Conservation (phyloP, 2,329 filamentous ascomycete genomes). For the Colletotrichum sp. region DNA sequence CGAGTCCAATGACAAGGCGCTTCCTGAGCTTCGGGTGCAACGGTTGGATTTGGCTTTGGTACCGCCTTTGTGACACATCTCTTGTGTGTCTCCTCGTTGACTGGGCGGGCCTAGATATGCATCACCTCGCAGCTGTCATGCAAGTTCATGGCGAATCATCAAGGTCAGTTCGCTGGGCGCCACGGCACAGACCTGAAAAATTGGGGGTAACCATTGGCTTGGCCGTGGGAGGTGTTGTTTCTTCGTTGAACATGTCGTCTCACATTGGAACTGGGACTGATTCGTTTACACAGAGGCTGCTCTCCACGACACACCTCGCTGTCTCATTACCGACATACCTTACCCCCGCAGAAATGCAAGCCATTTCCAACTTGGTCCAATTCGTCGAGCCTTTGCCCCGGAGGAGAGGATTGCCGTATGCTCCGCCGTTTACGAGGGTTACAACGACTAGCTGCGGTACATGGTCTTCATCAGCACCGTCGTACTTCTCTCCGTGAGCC, state of each 20-base stretch:
- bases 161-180: constrained; percentile 39
- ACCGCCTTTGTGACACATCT: constrained; percentile 32
- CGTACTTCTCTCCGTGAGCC: not conserved
- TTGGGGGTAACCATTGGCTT: constrained; percentile 42
- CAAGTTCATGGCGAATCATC: not conserved
- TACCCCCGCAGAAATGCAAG: not conserved
- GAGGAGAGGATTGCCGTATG: not conserved
- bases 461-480: not conserved
- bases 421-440: not conserved
- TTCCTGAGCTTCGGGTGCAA: constrained; percentile 37
- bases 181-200: constrained; percentile 40
- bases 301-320: not conserved
- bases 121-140: not conserved
- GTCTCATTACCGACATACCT: not conserved
- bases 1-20: not conserved
- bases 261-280: not conserved
- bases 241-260: not conserved
- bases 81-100: constrained; percentile 35
- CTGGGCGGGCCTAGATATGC: constrained; percentile 32
- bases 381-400: not conserved
- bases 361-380: not conserved
- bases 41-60: constrained; percentile 42
- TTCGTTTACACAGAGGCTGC: not conserved
- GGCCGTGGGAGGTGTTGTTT: constrained; percentile 30
- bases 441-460: not conserved